Base-by-base conservation (phyloP, 2,329 filamentous ascomycete species). In the Botryotinia globosa region DNA sequence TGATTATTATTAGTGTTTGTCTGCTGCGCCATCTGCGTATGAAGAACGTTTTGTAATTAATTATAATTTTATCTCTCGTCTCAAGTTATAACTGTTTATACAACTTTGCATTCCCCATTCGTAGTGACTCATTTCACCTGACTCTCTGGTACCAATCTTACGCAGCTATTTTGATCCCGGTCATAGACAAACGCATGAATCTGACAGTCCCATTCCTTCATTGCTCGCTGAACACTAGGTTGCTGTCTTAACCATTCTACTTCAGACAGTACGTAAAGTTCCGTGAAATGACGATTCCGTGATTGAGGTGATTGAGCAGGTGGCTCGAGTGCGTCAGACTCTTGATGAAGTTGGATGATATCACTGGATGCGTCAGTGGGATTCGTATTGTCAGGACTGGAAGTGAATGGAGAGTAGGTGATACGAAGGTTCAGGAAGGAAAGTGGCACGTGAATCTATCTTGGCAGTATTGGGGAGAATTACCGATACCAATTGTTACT, bases 141-240 rank as follows among this genome's bases (percentile, higher is more conserved):
- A 39, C 45, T 54, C 48, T 67, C 64, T 37, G 65, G 65, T 12
- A 81, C 85, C 73, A 90, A 76, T 74, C 88, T 83, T 72, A 85
- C 83, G 77, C 90, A 81, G 64, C 85, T 80, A n/a, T 87, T 88
- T 37, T 81, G 85, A 7, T 80, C 86, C 73, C 90, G 84, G 78
- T 91, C 86, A 79, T 89, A 91, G 3, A 92, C 85, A 74, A 90
- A 82, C 12, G 88, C 90, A 79, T 91, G 88, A 10, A 92, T 82
- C 79, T 87, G 81, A 71, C 92, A 79, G 2, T 87, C 88, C 29
- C 88, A 84, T 76, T 90, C 87, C 74, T 83, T 80, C 71, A 90
- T 87, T 25, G 89, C 90, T 74, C 87, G 86, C 75, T 87, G 83
- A 34, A 92, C 87, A 42, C 84, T 85, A 39, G 85, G 83, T 79